Evolutionary conservation across 2,329 filamentous ascomycete species (phyloP), one percentile per base, ranked within the genome.

Genomic region (Cordyceps cateniannulata): DNA sequence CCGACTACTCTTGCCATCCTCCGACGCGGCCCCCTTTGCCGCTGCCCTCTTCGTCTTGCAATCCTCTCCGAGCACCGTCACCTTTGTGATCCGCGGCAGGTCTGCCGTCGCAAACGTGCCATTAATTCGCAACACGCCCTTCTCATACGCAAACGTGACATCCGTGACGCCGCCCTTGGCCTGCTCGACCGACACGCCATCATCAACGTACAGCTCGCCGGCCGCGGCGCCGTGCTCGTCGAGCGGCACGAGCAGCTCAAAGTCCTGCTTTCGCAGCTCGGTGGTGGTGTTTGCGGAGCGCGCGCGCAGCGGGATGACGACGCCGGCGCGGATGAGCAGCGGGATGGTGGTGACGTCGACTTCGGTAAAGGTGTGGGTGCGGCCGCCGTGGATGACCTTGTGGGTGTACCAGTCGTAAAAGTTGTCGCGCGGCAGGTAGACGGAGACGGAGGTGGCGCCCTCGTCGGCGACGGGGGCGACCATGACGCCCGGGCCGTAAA

Each of bases 191-290:
- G 80, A 85, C 63, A 85, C 83, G 10, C 90, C 90, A 64, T 93
- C 90, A 66, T 93, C 90, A 8, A 93, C 75, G 69, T 92, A 93
- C 61, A 93, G 75, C 32, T 76, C 75, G 0, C 90, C 90, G 1
- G 68, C 71, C 0, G 90, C 90, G 12, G 75, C 83, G 5, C 86
- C 88, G 62, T 89, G 76, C 1, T 70, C 68, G 7, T 81, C 84
- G 0, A 89, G 80, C 0, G 90, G 86, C 48, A 96, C 80, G 38
- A 93, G 68, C 56, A 96, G 76, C 69, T 87, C 81, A 74, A 93
- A 93, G 65, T 85, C 78, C 66, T 88, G 77, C 65, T 82, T 79
- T 45, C 87, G 79, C 42, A 90, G 75, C 48, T 81, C 81, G 0
- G 79, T 80, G 0, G 87, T 90, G 0, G 88, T 90, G 74, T 84